These are phyloP conservation scores for Pestalotiopsis sp. DNA, from an alignment of 2,329 filamentous ascomycete species.

Conservation along the genomic window DNA sequence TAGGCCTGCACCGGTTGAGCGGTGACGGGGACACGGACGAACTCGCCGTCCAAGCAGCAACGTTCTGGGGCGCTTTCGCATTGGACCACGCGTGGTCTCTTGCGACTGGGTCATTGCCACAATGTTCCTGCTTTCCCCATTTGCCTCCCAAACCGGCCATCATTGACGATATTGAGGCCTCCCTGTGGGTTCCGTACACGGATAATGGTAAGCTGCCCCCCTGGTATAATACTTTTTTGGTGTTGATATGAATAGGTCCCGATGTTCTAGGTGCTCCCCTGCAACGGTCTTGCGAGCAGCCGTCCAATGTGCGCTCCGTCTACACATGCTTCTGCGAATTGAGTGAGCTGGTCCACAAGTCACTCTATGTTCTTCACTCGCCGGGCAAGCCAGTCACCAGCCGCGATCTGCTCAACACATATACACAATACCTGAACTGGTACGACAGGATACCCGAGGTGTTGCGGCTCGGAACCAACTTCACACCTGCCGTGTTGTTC, in stretches of 20 bases:
- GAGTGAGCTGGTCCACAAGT: slow-evolving; percentile 74
- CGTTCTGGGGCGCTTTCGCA: slow-evolving; percentile 65
- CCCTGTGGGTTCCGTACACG: slow-evolving; percentile 61
- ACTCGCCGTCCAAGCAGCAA: slow-evolving; percentile 59
- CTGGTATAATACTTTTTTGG: neutral
- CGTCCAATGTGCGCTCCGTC: slow-evolving; percentile 69
- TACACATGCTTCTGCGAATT: slow-evolving; percentile 72
- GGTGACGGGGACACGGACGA: slow-evolving; percentile 56
- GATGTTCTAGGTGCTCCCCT: slow-evolving; percentile 48
- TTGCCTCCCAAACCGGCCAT: slow-evolving; percentile 62
- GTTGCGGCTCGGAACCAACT: slow-evolving; percentile 67
- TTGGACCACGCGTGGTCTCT: slow-evolving; percentile 68
- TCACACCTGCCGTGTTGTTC: slow-evolving; percentile 73
- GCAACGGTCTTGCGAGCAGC: slow-evolving; percentile 60
- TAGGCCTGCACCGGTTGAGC: slow-evolving; percentile 64
- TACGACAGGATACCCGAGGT: slow-evolving; percentile 68
- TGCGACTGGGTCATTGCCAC: slow-evolving; percentile 63
- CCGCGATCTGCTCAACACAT: slow-evolving; percentile 63
- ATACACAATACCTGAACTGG: slow-evolving; percentile 72
- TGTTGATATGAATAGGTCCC: slow-evolving; percentile 16
- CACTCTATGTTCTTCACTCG: slow-evolving; percentile 72
- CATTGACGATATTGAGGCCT: slow-evolving; percentile 62
- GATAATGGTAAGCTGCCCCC: slow-evolving; percentile 51
- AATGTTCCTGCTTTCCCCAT: slow-evolving; percentile 59
- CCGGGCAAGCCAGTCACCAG: slow-evolving; percentile 68